Base-by-base conservation (phyloP, 768 basidiomycete species). In the Suillus weaverae region DNA sequence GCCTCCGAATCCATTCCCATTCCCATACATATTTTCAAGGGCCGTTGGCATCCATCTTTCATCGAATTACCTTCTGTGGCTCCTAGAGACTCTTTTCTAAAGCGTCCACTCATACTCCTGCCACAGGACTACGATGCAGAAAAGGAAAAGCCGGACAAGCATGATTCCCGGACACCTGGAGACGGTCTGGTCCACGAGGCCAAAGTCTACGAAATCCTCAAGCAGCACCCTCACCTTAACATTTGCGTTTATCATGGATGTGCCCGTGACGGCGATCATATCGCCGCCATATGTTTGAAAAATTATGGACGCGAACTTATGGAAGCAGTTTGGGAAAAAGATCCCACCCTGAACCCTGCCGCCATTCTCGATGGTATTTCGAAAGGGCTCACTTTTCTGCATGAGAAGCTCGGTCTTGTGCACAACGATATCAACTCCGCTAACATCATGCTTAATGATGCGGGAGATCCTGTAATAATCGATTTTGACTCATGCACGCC, bases 371-470 rank as follows among this genome's bases (percentile, higher is more conserved):
- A 53, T 67, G 70, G 67, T 26, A 68, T 75, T 30, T 41, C 38
- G 7, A 63, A 61, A 8, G 74, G 69, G 8, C 44, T 76, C 13
- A 36, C 57, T 22, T 67, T 68, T 53, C 59, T 76, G 30, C 74
- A 73, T 70, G 62, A 74, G 60, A 62, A 8, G 41, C 30, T 64
- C 69, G 74, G 70, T 39, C 65, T 70, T n/a, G 72, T 73, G 43
- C 70, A 73, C 60, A 68, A 73, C 54, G 74, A 76, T 63, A 67
- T 74, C 44, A 73, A 70, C 46, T 71, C 70, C 10, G 51, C 41
- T 26, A 73, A 74, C 46, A 70, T 76, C 60, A 72, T 72, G 71
- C 62, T 74, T 13, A 67, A 70, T 50, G 69, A 68, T 4, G 62
- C 57, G 20, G 70, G 70, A 11, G 38, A 46, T 54, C 54, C 71